Percentiles rank a stretch among this genome's conserved stretches.
These are phyloP conservation scores for Coprinellus micaceus DNA, from an alignment of 768 basidiomycete species.

Conservation along the genomic window DNA sequence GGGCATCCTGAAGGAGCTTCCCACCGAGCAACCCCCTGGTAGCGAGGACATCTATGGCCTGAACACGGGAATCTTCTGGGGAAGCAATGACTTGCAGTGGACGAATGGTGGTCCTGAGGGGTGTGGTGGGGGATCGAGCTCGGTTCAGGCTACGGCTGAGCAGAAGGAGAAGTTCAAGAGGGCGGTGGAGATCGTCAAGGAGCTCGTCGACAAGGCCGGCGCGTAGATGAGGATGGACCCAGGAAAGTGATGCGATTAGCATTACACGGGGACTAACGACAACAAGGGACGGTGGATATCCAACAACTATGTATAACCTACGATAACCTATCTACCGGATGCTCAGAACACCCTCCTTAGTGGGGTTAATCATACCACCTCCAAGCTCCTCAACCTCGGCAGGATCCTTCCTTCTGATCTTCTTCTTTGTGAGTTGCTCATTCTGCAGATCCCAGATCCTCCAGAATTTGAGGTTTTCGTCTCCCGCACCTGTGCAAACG, in stretches of 20 bases:
- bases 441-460: slow-evolving; percentile 68
- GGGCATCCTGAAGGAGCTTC: slow-evolving; percentile 54
- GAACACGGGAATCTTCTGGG: slow-evolving; percentile 62
- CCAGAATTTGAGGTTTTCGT: slow-evolving; percentile 98
- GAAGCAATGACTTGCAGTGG: slow-evolving; percentile 57
- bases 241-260: neutral
- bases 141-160: slow-evolving; percentile 49
- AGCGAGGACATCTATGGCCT: slow-evolving; percentile 72
- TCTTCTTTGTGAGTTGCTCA: slow-evolving; percentile 48
- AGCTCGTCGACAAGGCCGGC: slow-evolving; percentile 37
- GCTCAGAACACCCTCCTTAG: slow-evolving; percentile 46
- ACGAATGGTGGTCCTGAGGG: slow-evolving; percentile 58
- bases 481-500: slow-evolving; percentile 87
- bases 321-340: slow-evolving; percentile 29
- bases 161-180: slow-evolving; percentile 65
- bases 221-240: neutral
- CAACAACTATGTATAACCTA: neutral
- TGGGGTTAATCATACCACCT: slow-evolving; percentile 42
- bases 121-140: slow-evolving; percentile 49
- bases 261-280: neutral
- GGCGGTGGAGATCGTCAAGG: slow-evolving; percentile 64
- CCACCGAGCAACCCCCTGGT: slow-evolving; percentile 52
- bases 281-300: neutral
- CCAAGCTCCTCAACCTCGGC: slow-evolving; percentile 31
- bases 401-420: slow-evolving; percentile 42